Evolutionary conservation across 2,329 filamentous ascomycete genomes (phyloP).

Genomic region (Hypoxylon sp.): DNA sequence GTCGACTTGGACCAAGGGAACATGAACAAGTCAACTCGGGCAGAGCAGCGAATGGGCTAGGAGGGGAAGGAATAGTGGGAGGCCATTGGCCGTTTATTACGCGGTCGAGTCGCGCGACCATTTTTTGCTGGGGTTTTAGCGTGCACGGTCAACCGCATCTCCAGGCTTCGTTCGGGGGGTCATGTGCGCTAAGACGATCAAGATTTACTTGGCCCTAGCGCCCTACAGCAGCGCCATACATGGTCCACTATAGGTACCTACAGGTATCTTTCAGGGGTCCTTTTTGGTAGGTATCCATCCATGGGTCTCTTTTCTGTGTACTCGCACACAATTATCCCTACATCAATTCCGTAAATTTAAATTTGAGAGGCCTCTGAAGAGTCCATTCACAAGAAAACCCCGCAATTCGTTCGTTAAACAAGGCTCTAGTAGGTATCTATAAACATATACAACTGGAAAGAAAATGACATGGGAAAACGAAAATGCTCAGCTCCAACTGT

Average conservation of each 20-base stretch:
- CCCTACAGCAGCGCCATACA: constrained; percentile 31
- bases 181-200: constrained; percentile 31
- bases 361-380: not conserved
- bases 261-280: constrained; percentile 1
- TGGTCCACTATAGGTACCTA: constrained; percentile 24
- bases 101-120: constrained; percentile 45
- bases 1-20: constrained; percentile 33
- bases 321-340: constrained; percentile 1
- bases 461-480: not conserved
- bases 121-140: constrained; percentile 21
- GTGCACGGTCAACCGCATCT: constrained; percentile 12
- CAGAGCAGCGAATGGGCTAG: constrained; percentile 36
- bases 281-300: not conserved
- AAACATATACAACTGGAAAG: constrained; percentile 3
- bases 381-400: not conserved
- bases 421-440: not conserved
- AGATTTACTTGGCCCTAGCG: constrained; percentile 39
- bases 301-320: not conserved
- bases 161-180: constrained; percentile 9
- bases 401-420: not conserved
- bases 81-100: constrained; percentile 43
- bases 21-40: constrained; percentile 35
- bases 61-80: constrained; percentile 40
- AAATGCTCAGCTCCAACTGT: constrained; percentile 1
- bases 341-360: constrained; percentile 1